These are phyloP conservation scores for Aphanomyces astaci DNA, from an alignment of 352 stramenopile species.

Conservation along the genomic window DNA sequence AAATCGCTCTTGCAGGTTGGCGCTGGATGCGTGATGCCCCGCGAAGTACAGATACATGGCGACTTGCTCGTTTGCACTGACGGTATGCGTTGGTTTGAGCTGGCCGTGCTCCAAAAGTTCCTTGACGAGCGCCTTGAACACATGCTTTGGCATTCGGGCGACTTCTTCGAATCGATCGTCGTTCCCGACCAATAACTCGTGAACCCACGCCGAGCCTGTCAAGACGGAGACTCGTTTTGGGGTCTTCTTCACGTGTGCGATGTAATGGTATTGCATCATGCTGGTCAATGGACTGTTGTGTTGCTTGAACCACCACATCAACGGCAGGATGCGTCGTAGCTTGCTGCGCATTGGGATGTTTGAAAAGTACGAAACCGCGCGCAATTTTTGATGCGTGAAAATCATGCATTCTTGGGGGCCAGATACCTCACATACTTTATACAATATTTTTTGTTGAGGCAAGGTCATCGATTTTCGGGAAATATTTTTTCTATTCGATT, in stretches of 20 bases:
- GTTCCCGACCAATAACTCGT: conserved; percentile 7
- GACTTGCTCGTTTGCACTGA: conserved; percentile 4
- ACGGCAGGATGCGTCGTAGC: too few species aligned
- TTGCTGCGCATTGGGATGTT: too few species aligned
- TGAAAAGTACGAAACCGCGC: too few species aligned
- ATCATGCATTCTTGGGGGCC: too few species aligned
- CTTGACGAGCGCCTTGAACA: neutral
- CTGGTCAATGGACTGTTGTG: too few species aligned
- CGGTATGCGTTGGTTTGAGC: neutral
- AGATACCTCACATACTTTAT: too few species aligned
- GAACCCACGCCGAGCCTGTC: neutral
- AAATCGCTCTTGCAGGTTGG: conserved; percentile 3
- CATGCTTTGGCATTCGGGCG: neutral
- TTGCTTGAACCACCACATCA: too few species aligned
- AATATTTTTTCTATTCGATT: too few species aligned
- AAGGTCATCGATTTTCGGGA: too few species aligned
- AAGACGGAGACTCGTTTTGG: conserved; percentile 5
- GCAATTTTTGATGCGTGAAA: too few species aligned
- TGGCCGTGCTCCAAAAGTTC: neutral
- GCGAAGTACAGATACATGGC: conserved; percentile 14
- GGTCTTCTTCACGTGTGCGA: neutral
- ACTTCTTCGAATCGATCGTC: neutral
- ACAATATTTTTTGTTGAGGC: too few species aligned
- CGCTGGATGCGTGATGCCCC: conserved; percentile 7
- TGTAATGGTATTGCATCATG: conserved; percentile 6